phyloP scores from a whole-genome alignment of 495 filamentous ascomycete genomes.

The Aspergillus coremiiformis region DNA sequence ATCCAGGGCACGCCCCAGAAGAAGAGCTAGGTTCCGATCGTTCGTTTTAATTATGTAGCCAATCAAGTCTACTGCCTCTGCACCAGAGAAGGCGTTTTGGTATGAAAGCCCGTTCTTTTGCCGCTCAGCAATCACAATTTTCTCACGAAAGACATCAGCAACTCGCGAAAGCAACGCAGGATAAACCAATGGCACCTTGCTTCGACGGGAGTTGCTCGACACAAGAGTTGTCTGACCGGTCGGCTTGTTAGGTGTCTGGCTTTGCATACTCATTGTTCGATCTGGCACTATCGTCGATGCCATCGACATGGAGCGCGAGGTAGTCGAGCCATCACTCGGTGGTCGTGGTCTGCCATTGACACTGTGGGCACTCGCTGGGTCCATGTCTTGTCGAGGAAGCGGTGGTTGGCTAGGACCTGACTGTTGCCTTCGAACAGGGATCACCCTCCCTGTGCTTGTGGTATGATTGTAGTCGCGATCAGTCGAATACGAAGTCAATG shows the following conservation, averaged over 20 bases:
- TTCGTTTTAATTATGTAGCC: slow-evolving; percentile 92
- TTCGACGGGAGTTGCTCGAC: slow-evolving; percentile 42
- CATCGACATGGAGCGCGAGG: slow-evolving; percentile 74
- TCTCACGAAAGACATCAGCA: slow-evolving; percentile 81
- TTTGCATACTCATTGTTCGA: slow-evolving; percentile 43
- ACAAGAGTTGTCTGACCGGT: slow-evolving; percentile 34
- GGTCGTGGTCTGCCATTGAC: slow-evolving; percentile 27
- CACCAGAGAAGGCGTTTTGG: slow-evolving; percentile 90
- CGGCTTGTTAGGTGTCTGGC: slow-evolving; percentile 26
- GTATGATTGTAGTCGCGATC: slow-evolving; percentile 79
- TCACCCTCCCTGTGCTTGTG: slow-evolving; percentile 75
- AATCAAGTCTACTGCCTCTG: slow-evolving; percentile 92
- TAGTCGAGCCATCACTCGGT: slow-evolving; percentile 38
- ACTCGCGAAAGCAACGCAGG: slow-evolving; percentile 87
- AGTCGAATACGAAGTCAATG: slow-evolving; percentile 76
- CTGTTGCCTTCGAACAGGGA: slow-evolving; percentile 59
- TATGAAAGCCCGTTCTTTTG: slow-evolving; percentile 97
- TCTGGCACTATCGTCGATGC: slow-evolving; percentile 65
- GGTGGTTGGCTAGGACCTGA: slow-evolving; percentile 38
- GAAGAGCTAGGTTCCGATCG: slow-evolving; percentile 87
- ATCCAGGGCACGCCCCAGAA: slow-evolving; percentile 89
- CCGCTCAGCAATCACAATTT: slow-evolving; percentile 72
- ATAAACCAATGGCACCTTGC: slow-evolving; percentile 74
- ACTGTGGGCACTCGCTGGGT: slow-evolving; percentile 17
- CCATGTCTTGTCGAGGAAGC: slow-evolving; percentile 17